phyloP scores from a whole-genome alignment of 805 yeast species.

The Kregervanrija pseudodelftensis region DNA sequence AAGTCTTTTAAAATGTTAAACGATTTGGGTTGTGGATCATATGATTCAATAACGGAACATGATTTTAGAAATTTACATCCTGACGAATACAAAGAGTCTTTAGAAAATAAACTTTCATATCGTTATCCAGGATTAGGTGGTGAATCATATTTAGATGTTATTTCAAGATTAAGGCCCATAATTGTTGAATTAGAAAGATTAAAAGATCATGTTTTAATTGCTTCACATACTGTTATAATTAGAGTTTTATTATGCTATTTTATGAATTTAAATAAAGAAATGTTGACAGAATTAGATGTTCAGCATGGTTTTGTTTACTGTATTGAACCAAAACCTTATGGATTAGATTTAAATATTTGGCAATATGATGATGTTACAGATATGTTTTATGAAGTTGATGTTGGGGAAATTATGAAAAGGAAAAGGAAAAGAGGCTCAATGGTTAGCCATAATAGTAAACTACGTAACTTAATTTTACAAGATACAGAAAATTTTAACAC shows the following conservation, averaged over 20 bases:
- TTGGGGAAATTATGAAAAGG: conserved; percentile 28
- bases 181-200: conserved; percentile 30
- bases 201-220: conserved; percentile 28
- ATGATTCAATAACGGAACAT: conserved; percentile 26
- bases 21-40: conserved; percentile 29
- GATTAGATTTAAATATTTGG: conserved; percentile 31
- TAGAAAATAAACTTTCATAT: conserved; percentile 25
- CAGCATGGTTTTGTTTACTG: conserved; percentile 30
- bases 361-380: conserved; percentile 29
- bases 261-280: conserved; percentile 30
- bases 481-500: too few species aligned
- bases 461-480: too few species aligned
- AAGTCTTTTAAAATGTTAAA: conserved; percentile 29
- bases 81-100: conserved; percentile 23
- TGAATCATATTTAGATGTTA: conserved; percentile 32
- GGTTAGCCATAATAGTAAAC: background rate
- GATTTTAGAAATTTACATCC: conserved; percentile 23
- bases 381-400: conserved; percentile 32
- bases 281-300: conserved; percentile 32
- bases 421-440: conserved; percentile 26
- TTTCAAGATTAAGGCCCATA: conserved; percentile 28
- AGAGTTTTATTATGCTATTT: conserved; percentile 30
- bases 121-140: conserved; percentile 33
- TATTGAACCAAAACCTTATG: conserved; percentile 33
- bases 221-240: conserved; percentile 29